Percentiles rank a stretch among this genome's conserved stretches.
These are phyloP conservation scores for Trichosanthes truncata DNA, from an alignment of 306 rosid genomes.

Conservation along the genomic window DNA sequence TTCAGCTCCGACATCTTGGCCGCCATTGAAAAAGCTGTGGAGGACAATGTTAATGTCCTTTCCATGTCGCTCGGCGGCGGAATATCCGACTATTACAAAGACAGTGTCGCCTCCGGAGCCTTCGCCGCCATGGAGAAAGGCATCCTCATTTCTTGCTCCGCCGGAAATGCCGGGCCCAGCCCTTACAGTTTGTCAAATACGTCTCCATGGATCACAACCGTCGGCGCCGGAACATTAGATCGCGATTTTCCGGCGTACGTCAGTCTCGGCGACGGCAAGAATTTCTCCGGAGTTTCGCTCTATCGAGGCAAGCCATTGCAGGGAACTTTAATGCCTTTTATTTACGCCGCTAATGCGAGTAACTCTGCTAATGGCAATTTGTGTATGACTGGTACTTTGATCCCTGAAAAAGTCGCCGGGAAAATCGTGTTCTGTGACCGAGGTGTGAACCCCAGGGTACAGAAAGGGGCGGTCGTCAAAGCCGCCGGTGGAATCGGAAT, in stretches of 20 bases:
- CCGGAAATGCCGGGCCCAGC: slow-evolving; percentile 65
- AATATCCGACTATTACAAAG: slow-evolving; percentile 30
- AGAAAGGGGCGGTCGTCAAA: slow-evolving; percentile 55
- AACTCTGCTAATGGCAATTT: slow-evolving; percentile 20
- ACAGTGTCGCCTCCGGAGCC: slow-evolving; percentile 53
- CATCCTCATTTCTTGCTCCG: slow-evolving; percentile 53
- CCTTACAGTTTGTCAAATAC: slow-evolving; percentile 27
- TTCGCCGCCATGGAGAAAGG: slow-evolving; percentile 80
- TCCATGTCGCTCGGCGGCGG: slow-evolving; percentile 69
- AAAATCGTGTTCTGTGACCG: slow-evolving; percentile 70
- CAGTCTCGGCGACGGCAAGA: slow-evolving; percentile 55
- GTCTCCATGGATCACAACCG: slow-evolving; percentile 91
- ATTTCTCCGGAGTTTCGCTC: slow-evolving; percentile 54
- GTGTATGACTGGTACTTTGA: slow-evolving; percentile 39
- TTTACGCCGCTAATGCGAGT: slow-evolving; percentile 51
- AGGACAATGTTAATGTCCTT: slow-evolving; percentile 53
- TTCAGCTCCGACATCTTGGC: slow-evolving; percentile 47
- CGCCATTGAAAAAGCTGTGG: slow-evolving; percentile 63
- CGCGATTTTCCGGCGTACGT: slow-evolving; percentile 67
- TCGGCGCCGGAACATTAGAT: slow-evolving; percentile 87
- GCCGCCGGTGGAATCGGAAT: slow-evolving; percentile 68
- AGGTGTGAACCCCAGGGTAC: slow-evolving; percentile 35
- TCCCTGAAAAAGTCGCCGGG: slow-evolving; percentile 45
- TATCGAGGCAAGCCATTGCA: slow-evolving; percentile 24
- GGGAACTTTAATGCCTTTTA: slow-evolving; percentile 18